Base-by-base conservation (phyloP, 768 basidiomycete species). In the Serendipita sp. region DNA sequence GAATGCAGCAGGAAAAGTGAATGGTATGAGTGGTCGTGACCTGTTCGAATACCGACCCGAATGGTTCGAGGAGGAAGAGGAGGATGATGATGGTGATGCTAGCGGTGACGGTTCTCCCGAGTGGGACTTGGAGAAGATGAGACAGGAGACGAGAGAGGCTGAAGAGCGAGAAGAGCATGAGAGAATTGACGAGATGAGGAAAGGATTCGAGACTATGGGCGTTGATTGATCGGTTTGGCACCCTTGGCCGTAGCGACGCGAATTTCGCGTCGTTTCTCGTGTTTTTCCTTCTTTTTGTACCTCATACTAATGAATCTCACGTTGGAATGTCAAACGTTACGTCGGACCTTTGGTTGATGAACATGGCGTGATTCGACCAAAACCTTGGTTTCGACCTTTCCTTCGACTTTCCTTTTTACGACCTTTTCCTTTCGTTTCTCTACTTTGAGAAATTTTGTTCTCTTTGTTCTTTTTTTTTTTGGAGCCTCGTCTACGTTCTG, bases 41-140 rank as follows among this genome's bases (percentile, higher is more conserved):
- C 77, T 99, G 77, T 95, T 96, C 82, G 86, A 90, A 76, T 95
- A 90, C 83, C 93, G 94, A 74, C 88, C 91, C 16, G 89, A 92
- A 70, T 91, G 90, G 88, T 93, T 92, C 77, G 83, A 85, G 68
- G 91, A 91, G 70, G 81, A 86, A 62, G 83, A 81, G 32, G 83
- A 77, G 2, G 78, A 18, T 34, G 54, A 13, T 11, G 65, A 65
- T n/a, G 63, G 36, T 47, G 66, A 36, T 30, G 67, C 64, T 35
- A 74, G 77, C 28, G 79, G 78, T 5, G 41, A 41, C 7, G 41
- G 1, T 5, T 41, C 41, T 5, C 13, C 41, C 1, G 80, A 79
- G 11, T 81, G 77, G 78, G 80, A 81, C 67, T 63, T 80, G 30
- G 69, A 73, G 18, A 78, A 80, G 68, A 89, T 86, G 74, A 79